Evolutionary conservation across 345 rosid genomes (phyloP).

Genomic region (Gossypioides kirkii): DNA sequence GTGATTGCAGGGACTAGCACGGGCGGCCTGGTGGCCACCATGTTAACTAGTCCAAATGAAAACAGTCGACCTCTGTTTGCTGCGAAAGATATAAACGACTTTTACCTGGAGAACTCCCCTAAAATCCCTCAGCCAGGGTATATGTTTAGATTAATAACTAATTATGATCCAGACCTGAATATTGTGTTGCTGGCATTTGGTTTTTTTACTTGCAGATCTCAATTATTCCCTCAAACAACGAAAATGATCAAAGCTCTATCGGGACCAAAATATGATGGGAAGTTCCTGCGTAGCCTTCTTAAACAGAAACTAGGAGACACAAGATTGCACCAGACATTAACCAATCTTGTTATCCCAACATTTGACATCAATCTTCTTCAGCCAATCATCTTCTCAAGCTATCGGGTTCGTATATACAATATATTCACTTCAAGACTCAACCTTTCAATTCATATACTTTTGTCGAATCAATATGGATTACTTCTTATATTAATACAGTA

Average conservation of each 20-base stretch:
- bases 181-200: neutral
- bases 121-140: constrained; percentile 49
- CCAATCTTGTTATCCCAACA: constrained; percentile 70
- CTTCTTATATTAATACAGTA: too few species aligned
- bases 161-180: neutral
- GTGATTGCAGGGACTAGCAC: constrained; percentile 48
- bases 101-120: constrained; percentile 46
- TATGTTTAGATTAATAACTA: neutral
- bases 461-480: too few species aligned
- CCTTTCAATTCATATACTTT: too few species aligned
- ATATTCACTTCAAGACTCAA: neutral
- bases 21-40: constrained; percentile 47
- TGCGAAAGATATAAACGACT: constrained; percentile 55
- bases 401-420: constrained; percentile 29
- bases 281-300: constrained; percentile 40
- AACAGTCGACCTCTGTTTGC: constrained; percentile 45
- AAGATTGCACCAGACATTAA: constrained; percentile 49
- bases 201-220: constrained; percentile 5
- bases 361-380: constrained; percentile 67
- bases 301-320: constrained; percentile 41
- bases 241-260: constrained; percentile 34
- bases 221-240: constrained; percentile 26
- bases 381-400: constrained; percentile 59
- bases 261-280: constrained; percentile 66
- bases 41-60: constrained; percentile 43